Evolutionary conservation across 169 alveolate species (phyloP).

Genomic region (Eimeria sp.): DNA sequence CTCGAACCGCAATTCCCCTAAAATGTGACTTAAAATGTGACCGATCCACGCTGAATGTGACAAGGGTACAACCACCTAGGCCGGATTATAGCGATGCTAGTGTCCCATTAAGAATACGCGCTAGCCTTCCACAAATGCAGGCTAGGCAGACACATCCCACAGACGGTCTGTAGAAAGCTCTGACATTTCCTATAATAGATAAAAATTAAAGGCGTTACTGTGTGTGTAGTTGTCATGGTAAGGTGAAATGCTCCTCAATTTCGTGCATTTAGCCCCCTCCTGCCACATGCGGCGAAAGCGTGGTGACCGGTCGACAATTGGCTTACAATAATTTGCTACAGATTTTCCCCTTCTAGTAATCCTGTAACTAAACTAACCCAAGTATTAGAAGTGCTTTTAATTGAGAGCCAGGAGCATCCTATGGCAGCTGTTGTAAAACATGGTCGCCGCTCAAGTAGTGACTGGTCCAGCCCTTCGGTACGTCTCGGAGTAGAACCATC

Average conservation of each 20-base stretch:
- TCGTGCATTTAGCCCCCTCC: background rate
- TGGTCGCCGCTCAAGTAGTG: background rate
- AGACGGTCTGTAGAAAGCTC: background rate
- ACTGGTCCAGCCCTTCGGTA: slow-evolving; percentile 13
- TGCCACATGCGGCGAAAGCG: background rate
- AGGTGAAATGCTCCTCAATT: background rate
- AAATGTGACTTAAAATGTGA: background rate
- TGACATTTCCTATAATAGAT: background rate
- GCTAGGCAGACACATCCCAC: background rate
- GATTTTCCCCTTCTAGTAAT: background rate
- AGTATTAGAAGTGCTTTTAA: background rate
- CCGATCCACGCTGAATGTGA: too few relatives aligned
- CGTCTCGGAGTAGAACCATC: background rate
- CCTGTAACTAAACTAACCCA: background rate
- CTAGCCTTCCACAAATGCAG: background rate
- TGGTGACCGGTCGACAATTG: background rate
- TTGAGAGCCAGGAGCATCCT: background rate
- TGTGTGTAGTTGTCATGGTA: background rate
- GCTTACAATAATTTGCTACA: too few relatives aligned
- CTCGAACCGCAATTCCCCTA: background rate
- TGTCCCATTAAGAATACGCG: too few relatives aligned
- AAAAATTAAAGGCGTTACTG: background rate
- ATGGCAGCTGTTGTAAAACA: background rate
- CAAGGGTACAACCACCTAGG: too few relatives aligned
- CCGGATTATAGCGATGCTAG: too few relatives aligned